Evolutionary conservation across 768 basidiomycete species (phyloP).

Genomic region (Boletellus emodensis): DNA sequence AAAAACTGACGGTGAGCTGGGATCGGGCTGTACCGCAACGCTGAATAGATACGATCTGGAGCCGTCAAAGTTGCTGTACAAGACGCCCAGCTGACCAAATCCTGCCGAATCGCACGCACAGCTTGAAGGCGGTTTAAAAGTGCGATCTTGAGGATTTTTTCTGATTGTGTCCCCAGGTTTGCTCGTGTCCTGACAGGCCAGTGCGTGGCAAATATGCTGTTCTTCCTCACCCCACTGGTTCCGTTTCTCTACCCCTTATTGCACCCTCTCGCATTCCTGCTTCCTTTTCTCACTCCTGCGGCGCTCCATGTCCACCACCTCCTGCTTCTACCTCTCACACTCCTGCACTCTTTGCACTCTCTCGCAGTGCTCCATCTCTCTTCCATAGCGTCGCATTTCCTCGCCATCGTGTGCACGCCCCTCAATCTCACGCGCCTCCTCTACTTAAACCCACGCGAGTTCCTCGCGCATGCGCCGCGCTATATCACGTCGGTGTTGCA

Average conservation of each 20-base stretch:
- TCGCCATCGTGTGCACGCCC: background rate
- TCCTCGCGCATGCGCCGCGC: conserved; percentile 1
- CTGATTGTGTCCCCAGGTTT: too few species aligned
- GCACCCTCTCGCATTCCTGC: background rate
- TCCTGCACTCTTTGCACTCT: background rate
- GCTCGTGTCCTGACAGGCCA: too few species aligned
- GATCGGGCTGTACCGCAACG: background rate
- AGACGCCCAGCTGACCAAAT: background rate
- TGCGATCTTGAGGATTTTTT: too few species aligned
- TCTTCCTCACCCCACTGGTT: too few species aligned
- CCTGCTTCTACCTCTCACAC: conserved; percentile 10
- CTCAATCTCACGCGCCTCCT: background rate
- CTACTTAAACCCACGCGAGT: background rate
- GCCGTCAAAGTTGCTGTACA: background rate
- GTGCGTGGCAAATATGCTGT: too few species aligned
- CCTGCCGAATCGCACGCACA: too few species aligned
- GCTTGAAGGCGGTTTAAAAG: too few species aligned
- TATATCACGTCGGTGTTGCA: conserved; percentile 6
- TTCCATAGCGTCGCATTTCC: conserved; percentile 8
- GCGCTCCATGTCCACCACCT: conserved; percentile 15
- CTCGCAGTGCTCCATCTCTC: conserved; percentile 4
- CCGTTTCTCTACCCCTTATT: too few species aligned
- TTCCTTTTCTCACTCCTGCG: background rate
- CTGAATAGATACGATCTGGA: background rate
- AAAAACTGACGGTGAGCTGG: too few species aligned